These are phyloP conservation scores for Pichia sp. DNA, from an alignment of 1,139 yeast species.

Conservation along the genomic window DNA sequence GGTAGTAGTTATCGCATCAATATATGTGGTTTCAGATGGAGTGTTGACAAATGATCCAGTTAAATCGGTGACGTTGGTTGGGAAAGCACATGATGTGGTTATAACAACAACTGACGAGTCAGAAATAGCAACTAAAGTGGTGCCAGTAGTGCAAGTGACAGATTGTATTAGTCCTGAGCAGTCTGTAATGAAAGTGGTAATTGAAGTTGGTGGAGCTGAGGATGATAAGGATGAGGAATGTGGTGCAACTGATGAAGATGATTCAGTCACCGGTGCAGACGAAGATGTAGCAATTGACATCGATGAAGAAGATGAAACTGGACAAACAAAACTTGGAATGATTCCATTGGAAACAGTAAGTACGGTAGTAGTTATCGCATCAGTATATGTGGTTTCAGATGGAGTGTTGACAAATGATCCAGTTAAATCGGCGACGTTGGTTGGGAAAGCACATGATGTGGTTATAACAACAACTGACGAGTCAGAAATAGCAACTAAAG, in stretches of 20 bases:
- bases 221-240: not conserved
- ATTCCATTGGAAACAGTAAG: constrained; percentile 9
- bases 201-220: not conserved
- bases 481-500: constrained; percentile 3
- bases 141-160: constrained; percentile 1
- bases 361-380: constrained; percentile 11
- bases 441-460: constrained; percentile 4
- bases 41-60: constrained; percentile 8
- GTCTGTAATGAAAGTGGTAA: not conserved
- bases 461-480: not conserved
- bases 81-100: constrained; percentile 6
- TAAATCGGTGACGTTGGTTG: constrained; percentile 2
- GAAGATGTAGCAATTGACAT: not conserved
- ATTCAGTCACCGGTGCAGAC: not conserved
- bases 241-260: not conserved
- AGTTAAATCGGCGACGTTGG: constrained; percentile 3
- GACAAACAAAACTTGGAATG: constrained; percentile 11
- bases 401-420: constrained; percentile 6
- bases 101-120: not conserved
- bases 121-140: constrained; percentile 4
- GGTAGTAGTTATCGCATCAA: constrained; percentile 11
- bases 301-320: not conserved
- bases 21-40: not conserved
- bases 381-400: constrained; percentile 1
- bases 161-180: not conserved